Conservation (phyloP, 345 rosid species). For the Linum lewisii region DNA sequence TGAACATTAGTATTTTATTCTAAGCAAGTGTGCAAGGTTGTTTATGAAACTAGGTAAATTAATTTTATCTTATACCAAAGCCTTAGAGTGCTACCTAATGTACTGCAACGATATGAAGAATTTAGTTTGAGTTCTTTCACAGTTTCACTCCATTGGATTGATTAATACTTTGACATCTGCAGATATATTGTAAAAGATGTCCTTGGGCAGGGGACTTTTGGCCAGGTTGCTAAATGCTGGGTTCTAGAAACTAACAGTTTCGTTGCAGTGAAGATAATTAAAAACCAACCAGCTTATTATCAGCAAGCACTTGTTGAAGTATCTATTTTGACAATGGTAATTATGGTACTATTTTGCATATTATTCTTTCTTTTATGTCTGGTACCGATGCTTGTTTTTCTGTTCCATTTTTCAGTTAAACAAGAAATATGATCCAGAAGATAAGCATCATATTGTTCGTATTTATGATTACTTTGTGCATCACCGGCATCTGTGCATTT, state of each 20-base stretch:
- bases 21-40: not conserved
- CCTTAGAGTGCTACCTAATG: not conserved
- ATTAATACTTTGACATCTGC: constrained; percentile 15
- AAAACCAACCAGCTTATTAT: constrained; percentile 95
- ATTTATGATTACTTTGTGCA: constrained; percentile 81
- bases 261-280: constrained; percentile 93
- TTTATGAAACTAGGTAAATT: not conserved
- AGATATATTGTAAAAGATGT: constrained; percentile 96
- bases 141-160: not conserved
- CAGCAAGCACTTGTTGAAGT: constrained; percentile 99
- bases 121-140: not conserved
- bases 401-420: constrained; percentile 54
- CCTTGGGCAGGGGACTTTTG: constrained; percentile 99
- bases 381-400: constrained; percentile 6
- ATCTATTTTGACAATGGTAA: constrained; percentile 87
- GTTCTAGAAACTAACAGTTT: constrained; percentile 55
- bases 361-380: not conserved
- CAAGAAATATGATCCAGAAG: constrained; percentile 96
- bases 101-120: not conserved
- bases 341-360: not conserved
- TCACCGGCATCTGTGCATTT: constrained; percentile 86
- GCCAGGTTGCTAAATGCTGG: constrained; percentile 99
- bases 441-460: constrained; percentile 97
- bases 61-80: not conserved
- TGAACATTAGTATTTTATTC: not conserved